Percentiles rank a stretch among this genome's conserved stretches.
Evolutionary conservation across 2,329 filamentous ascomycete species (phyloP).

Genomic region (Trichoderma sp.): DNA sequence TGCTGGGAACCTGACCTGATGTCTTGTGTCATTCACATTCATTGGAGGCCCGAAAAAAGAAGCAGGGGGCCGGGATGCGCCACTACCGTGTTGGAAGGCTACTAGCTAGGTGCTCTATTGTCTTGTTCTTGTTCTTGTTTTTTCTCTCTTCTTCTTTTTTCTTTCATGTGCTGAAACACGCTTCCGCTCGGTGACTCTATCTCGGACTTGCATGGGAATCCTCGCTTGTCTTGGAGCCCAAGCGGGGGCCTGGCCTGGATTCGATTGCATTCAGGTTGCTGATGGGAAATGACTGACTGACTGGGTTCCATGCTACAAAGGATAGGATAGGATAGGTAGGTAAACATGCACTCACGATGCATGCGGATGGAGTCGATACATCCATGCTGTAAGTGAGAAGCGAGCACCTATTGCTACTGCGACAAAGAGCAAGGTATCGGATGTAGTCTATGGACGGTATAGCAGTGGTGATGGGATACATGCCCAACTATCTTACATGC

Average conservation of each 20-base stretch:
- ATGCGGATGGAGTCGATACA: not conserved
- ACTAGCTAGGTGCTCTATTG: not conserved
- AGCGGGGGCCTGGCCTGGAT: not conserved
- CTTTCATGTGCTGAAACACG: not conserved
- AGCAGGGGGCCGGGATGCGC: not conserved
- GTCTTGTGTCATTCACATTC: conserved; percentile 14
- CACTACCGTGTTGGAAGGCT: not conserved
- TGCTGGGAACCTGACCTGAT: conserved; percentile 13
- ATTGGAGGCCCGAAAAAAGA: conserved; percentile 9
- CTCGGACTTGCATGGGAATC: not conserved
- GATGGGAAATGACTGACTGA: not conserved
- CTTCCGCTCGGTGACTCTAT: not conserved
- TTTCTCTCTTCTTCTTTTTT: not conserved
- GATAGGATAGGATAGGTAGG: not conserved
- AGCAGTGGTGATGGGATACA: not conserved
- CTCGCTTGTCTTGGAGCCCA: conserved; percentile 1
- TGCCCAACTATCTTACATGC: not conserved
- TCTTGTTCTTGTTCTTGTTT: not conserved
- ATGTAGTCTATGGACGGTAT: too few relatives aligned
- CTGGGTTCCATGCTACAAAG: not conserved
- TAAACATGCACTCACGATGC: not conserved
- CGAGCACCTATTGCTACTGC: not conserved
- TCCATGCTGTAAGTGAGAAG: not conserved
- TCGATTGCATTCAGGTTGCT: not conserved
- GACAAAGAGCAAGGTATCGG: not conserved